Evolutionary conservation across 768 basidiomycete species (phyloP).

Genomic region (Phallus indusiatus): DNA sequence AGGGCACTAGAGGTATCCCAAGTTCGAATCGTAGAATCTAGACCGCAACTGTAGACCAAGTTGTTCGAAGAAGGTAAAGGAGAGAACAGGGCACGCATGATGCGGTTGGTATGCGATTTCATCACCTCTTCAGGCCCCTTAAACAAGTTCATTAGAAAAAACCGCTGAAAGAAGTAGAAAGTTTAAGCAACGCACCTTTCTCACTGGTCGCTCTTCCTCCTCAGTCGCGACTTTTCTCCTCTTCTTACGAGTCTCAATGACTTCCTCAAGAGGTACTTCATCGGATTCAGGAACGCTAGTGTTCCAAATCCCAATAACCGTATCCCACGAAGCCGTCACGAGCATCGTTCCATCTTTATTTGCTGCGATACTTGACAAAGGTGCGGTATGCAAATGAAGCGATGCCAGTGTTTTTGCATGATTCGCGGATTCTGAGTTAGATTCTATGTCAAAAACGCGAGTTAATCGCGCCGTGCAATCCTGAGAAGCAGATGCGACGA

Average conservation of each 20-base stretch:
- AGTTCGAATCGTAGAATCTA: slow-evolving; percentile 79
- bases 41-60: slow-evolving; percentile 67
- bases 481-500: slow-evolving; percentile 65
- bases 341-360: slow-evolving; percentile 50
- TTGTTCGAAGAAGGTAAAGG: slow-evolving; percentile 20
- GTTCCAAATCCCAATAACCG: slow-evolving; percentile 75
- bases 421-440: slow-evolving; percentile 11
- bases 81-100: slow-evolving; percentile 62
- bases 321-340: slow-evolving; percentile 84
- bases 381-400: slow-evolving; percentile 74
- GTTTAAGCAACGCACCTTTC: slow-evolving; percentile 31
- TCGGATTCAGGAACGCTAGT: slow-evolving; percentile 51
- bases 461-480: slow-evolving; percentile 63
- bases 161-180: not conserved
- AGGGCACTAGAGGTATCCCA: slow-evolving; percentile 83
- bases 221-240: slow-evolving; percentile 43
- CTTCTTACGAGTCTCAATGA: slow-evolving; percentile 47
- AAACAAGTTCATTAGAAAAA: not conserved
- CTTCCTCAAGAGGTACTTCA: slow-evolving; percentile 43
- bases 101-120: slow-evolving; percentile 74
- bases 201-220: slow-evolving; percentile 28
- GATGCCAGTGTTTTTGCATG: slow-evolving; percentile 47
- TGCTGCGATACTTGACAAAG: slow-evolving; percentile 62
- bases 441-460: slow-evolving; percentile 24
- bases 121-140: slow-evolving; percentile 60